These are phyloP conservation scores for Salvia miltiorrhiza DNA, from an alignment of 257 asterid species.

Conservation along the genomic window DNA sequence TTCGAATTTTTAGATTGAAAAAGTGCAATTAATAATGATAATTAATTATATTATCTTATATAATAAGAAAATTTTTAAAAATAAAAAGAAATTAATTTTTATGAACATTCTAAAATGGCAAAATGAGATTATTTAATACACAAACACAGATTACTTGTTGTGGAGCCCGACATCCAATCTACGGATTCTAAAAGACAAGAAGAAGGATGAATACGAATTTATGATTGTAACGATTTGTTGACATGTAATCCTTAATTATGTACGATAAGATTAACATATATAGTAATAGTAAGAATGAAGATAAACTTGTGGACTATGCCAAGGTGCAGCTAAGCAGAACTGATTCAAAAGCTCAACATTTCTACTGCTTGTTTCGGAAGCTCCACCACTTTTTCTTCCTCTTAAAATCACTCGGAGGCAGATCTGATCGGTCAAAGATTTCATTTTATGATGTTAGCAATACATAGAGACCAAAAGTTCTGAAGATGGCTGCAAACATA, in stretches of 20 bases:
- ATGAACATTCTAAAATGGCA: too few species aligned
- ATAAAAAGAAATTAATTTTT: too few species aligned
- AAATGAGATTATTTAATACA: too few species aligned
- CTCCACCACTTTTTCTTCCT: slow-evolving; percentile 94
- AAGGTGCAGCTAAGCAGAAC: not conserved
- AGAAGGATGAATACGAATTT: not conserved
- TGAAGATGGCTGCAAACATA: not conserved
- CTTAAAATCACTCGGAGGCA: slow-evolving; percentile 57
- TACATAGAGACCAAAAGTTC: too few species aligned
- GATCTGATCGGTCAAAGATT: slow-evolving; percentile 40
- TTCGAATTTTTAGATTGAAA: too few species aligned
- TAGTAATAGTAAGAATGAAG: slow-evolving; percentile 1
- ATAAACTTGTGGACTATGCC: not conserved
- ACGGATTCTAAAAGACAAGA: too few species aligned
- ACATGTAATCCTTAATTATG: not conserved
- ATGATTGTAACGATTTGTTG: not conserved
- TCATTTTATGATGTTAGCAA: not conserved
- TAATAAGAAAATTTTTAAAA: too few species aligned
- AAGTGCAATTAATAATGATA: too few species aligned
- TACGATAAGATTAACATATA: not conserved
- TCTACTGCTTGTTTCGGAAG: slow-evolving; percentile 68
- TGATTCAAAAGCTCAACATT: not conserved
- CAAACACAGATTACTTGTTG: too few species aligned
- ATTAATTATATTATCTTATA: too few species aligned
- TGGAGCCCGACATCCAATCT: too few species aligned